Percentiles rank a stretch among this genome's conserved stretches.
Conservation (phyloP, 352 stramenopile species). For the Phytophthora vignae region DNA sequence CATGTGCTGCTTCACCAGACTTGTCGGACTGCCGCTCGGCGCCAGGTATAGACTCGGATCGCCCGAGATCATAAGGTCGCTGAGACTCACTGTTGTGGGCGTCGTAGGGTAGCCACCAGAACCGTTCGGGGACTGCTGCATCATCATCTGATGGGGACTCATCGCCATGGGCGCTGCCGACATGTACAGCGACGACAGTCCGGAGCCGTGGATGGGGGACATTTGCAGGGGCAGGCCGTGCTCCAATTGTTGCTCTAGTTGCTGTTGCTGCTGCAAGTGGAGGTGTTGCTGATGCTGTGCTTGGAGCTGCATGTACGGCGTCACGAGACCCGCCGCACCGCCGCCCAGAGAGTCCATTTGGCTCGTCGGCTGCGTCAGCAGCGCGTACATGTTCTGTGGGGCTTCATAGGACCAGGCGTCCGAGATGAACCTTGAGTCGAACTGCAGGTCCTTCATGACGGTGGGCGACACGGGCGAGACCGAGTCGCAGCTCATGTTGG, state of each 20-base stretch:
- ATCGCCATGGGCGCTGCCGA: conserved; percentile 34
- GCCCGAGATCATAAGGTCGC: conserved; percentile 57
- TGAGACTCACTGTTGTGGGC: conserved; percentile 39
- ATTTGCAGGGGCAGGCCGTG: conserved; percentile 26
- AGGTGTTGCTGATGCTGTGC: conserved; percentile 39
- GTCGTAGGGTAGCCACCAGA: conserved; percentile 37
- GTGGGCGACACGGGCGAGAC: conserved; percentile 39
- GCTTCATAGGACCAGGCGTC: conserved; percentile 58
- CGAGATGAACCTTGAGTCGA: conserved; percentile 55
- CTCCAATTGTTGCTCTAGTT: conserved; percentile 38
- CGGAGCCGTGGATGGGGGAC: conserved; percentile 37
- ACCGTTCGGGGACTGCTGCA: conserved; percentile 30
- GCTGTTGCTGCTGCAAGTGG: conserved; percentile 45
- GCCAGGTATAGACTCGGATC: conserved; percentile 52
- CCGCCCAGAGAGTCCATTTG: conserved; percentile 41
- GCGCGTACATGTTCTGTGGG: conserved; percentile 63
- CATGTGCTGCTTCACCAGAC: conserved; percentile 54
- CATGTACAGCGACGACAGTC: conserved; percentile 45
- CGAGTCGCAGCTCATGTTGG: conserved; percentile 36
- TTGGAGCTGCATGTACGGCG: conserved; percentile 51
- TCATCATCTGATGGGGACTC: conserved; percentile 49
- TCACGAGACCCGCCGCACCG: conserved; percentile 35
- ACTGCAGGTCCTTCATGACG: conserved; percentile 52
- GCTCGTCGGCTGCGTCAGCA: conserved; percentile 42
- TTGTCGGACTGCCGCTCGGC: conserved; percentile 45